A percentile compares a stretch with the other conserved stretches of the same genome.
Conservation (phyloP, 305 asterid genomes). For the Fraxinus albicans region DNA sequence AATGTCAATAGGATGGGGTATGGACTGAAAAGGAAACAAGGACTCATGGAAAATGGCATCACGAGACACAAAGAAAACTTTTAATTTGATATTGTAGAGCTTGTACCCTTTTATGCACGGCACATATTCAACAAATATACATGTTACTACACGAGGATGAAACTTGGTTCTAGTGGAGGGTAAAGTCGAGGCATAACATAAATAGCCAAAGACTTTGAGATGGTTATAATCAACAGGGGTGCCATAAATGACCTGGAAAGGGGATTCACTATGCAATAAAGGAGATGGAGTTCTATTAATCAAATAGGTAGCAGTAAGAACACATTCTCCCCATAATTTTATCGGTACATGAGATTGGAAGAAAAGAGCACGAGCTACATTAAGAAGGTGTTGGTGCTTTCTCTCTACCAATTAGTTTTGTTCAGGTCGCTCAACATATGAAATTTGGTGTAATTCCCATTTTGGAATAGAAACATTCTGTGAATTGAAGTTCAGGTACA, state of each 20-base stretch:
- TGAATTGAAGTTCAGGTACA: too few relatives aligned
- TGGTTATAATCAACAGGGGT: neutral
- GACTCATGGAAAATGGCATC: neutral
- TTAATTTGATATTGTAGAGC: too few relatives aligned
- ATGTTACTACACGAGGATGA: neutral
- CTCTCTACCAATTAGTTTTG: too few relatives aligned
- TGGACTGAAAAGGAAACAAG: neutral
- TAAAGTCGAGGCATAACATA: neutral
- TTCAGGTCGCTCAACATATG: too few relatives aligned
- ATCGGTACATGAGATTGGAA: too few relatives aligned
- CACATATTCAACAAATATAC: neutral
- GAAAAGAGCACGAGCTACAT: too few relatives aligned
- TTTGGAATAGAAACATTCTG: too few relatives aligned
- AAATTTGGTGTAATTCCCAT: too few relatives aligned
- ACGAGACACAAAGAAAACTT: neutral
- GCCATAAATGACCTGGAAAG: neutral
- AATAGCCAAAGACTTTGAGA: neutral
- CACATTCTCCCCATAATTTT: too few relatives aligned
- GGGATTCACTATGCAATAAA: neutral
- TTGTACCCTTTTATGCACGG: neutral
- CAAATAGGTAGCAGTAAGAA: neutral
- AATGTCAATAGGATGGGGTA: neutral
- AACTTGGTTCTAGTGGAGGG: neutral
- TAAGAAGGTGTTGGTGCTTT: too few relatives aligned
- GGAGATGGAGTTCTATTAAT: neutral